Evolutionary conservation across 2,329 filamentous ascomycete genomes (phyloP).

Genomic region (Dryadomyces quercivorus): DNA sequence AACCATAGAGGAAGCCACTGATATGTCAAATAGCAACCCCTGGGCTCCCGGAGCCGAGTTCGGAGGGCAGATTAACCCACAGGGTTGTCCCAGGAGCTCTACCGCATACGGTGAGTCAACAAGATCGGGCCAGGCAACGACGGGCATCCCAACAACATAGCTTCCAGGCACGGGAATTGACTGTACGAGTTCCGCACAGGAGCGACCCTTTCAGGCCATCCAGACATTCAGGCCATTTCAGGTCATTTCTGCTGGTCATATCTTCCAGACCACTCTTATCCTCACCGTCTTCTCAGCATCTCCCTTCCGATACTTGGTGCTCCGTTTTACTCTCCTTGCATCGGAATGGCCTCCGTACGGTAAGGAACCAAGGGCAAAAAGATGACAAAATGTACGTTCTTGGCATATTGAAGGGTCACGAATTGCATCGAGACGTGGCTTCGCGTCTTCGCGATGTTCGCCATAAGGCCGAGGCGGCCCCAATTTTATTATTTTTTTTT

Average conservation of each 20-base stretch:
- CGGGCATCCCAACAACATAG: too few species aligned
- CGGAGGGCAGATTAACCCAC: not conserved
- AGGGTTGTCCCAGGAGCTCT: too few species aligned
- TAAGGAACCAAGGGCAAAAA: not conserved
- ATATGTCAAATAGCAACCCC: not conserved
- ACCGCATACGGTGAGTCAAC: too few species aligned
- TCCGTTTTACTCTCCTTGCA: not conserved
- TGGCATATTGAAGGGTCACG: not conserved
- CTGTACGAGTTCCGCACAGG: too few species aligned
- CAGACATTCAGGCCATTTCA: too few species aligned
- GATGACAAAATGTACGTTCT: not conserved
- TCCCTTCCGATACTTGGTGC: too few species aligned
- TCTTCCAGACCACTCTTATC: too few species aligned
- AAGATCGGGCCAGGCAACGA: too few species aligned
- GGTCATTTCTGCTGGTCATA: too few species aligned
- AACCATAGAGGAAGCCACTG: not conserved
- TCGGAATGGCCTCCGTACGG: not conserved
- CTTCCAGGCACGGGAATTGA: too few species aligned
- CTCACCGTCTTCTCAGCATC: too few species aligned
- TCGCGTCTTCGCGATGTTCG: conserved; percentile 2
- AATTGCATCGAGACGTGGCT: not conserved
- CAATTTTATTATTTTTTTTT: not conserved
- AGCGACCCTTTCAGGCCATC: too few species aligned
- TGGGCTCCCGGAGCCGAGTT: not conserved
- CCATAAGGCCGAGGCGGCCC: not conserved